Percentiles rank a stretch among this genome's conserved stretches.
phyloP scores from a whole-genome alignment of 768 basidiomycete species.

The Phallus indusiatus region DNA sequence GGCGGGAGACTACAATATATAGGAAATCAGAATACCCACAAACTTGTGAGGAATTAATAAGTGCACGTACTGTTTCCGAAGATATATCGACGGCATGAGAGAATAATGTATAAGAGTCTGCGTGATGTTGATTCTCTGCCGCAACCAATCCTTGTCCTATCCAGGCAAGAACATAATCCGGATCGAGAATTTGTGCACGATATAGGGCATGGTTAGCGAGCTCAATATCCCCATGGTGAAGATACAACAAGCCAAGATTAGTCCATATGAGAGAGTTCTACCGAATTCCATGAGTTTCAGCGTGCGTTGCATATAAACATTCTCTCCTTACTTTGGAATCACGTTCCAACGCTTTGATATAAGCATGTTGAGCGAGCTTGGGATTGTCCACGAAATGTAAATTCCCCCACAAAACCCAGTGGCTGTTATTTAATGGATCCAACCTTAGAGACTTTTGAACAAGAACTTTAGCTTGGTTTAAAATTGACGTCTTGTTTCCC shows the following conservation, averaged over 20 bases:
- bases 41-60: background rate
- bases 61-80: conserved; percentile 43
- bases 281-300: background rate
- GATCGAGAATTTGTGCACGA: conserved; percentile 85
- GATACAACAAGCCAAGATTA: conserved; percentile 80
- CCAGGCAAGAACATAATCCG: conserved; percentile 85
- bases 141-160: conserved; percentile 79
- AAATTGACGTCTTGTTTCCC: conserved; percentile 24
- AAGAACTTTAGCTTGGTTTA: conserved; percentile 38
- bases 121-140: conserved; percentile 42
- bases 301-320: background rate
- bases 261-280: conserved; percentile 76
- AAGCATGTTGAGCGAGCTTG: conserved; percentile 82
- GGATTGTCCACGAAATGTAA: conserved; percentile 57
- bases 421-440: conserved; percentile 59
- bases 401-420: conserved; percentile 81
- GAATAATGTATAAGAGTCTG: conserved; percentile 58
- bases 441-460: conserved; percentile 65
- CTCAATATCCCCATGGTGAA: conserved; percentile 67
- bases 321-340: conserved; percentile 57
- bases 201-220: conserved; percentile 80
- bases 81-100: conserved; percentile 62
- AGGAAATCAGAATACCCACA: background rate
- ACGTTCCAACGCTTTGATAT: conserved; percentile 78
- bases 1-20: conserved; percentile 52